phyloP scores from a whole-genome alignment of 345 rosid species.

The Nephelium lappaceum region DNA sequence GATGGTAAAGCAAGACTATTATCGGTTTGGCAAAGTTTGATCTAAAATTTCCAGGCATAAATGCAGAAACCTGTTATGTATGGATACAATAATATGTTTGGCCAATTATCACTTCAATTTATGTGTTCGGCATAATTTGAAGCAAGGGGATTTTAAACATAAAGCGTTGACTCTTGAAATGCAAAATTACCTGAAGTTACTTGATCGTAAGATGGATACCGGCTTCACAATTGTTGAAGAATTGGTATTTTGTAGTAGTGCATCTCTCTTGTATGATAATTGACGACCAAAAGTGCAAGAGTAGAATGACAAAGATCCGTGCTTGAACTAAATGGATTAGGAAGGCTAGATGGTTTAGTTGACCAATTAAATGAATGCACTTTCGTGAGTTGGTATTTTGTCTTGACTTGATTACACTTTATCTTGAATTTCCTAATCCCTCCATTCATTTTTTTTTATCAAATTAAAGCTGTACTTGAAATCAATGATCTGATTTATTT shows the following conservation, averaged over 20 bases:
- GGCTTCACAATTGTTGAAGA: not conserved
- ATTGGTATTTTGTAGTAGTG: not conserved
- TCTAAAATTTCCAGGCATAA: too few species aligned
- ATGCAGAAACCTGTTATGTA: too few species aligned
- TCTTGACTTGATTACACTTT: constrained; percentile 10
- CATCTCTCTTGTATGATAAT: not conserved
- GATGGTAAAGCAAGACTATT: too few species aligned
- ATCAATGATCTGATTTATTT: not conserved
- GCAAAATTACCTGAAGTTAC: not conserved
- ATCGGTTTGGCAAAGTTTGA: too few species aligned
- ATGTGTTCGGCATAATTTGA: too few species aligned
- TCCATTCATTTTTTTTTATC: not conserved
- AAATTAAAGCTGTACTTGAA: constrained; percentile 5
- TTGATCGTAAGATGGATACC: not conserved
- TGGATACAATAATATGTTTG: too few species aligned
- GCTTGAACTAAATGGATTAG: constrained; percentile 21
- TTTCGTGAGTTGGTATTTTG: constrained; percentile 21
- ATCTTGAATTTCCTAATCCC: constrained; percentile 21
- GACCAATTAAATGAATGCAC: constrained; percentile 14
- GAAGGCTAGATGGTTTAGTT: constrained; percentile 27
- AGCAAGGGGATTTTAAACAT: not conserved
- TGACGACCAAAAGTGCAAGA: not conserved
- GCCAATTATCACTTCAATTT: too few species aligned
- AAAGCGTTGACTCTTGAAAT: not conserved
- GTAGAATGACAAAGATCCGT: not conserved